Percentiles rank a stretch among this genome's conserved stretches.
Conservation (phyloP, 768 basidiomycete genomes). For the Multifurca ochricompacta region DNA sequence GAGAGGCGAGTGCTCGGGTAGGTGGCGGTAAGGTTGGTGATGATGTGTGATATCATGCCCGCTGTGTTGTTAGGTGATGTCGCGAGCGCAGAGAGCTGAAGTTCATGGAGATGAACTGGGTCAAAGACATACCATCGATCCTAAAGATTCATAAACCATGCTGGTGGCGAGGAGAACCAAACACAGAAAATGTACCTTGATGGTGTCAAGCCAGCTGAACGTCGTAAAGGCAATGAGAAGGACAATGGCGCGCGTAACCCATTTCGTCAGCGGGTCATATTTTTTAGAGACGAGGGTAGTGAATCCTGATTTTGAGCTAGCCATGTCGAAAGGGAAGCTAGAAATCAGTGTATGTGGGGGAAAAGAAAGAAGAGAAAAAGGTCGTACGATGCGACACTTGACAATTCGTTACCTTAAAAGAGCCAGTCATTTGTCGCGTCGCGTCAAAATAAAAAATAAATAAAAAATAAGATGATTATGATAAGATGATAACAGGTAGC, state of each 20-base stretch:
- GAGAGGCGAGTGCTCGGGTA: conserved; percentile 56
- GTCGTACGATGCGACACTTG: too few species aligned
- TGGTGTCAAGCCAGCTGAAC: conserved; percentile 18
- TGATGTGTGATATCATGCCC: conserved; percentile 74
- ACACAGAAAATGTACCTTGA: conserved; percentile 6
- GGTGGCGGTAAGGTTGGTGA: conserved; percentile 66
- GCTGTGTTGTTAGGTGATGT: conserved; percentile 54
- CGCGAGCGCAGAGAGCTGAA: conserved; percentile 68
- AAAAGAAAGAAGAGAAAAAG: too few species aligned
- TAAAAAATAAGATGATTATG: too few species aligned
- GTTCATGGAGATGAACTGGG: conserved; percentile 58
- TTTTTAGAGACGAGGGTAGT: not conserved
- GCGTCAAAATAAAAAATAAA: too few species aligned
- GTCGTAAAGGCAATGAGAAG: conserved; percentile 5
- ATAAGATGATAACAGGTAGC: too few species aligned
- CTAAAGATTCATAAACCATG: conserved; percentile 31
- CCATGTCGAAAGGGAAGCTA: not conserved
- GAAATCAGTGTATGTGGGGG: too few species aligned
- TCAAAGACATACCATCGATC: conserved; percentile 85
- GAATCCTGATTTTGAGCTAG: not conserved
- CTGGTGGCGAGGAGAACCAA: too few species aligned
- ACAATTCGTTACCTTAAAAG: too few species aligned
- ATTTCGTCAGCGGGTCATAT: conserved; percentile 10
- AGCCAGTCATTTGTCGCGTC: too few species aligned
- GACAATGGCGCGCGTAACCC: conserved; percentile 3